Evolutionary conservation across 2,329 filamentous ascomycete species (phyloP), one percentile per base, ranked within the genome.

Genomic region (Trichophyton schoenleinii): DNA sequence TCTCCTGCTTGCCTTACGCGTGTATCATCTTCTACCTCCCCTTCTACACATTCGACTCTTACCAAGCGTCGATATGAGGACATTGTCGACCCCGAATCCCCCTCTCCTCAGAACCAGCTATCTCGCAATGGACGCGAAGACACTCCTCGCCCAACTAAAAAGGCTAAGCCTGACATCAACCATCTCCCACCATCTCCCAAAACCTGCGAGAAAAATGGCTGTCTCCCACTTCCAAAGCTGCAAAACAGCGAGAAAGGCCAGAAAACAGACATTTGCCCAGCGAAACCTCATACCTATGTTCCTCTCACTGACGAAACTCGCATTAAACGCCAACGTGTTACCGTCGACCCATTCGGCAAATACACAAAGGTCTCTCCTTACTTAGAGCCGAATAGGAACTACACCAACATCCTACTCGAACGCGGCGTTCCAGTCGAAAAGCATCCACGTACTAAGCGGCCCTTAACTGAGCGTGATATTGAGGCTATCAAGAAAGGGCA

Each of bases 261-360:
- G 9, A 25, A 49, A 3, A 31, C 5, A 11, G 25, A 49, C 3
- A 11, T 13, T n/a, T 34, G 13, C 53, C 53, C 53, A 9, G 28
- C 22, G 5, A 59, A 49, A 8, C 58, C 58, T 20, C 46, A 59
- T 3, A 8, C 42, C 22, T 34, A 31, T 15, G 41, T 44, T 25
- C 57, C 57, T 11, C 20, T 46, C 8, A 58, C 34, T 3, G 57
- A 58, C 3, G 31, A 42, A 5, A 46, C 36, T 44, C 57, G 57
- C 60, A n/a, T 31, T 34, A 38, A 25, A 44, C 59, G 62, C 31
- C 62, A 58, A n/a, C 15, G 36, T 34, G 60, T 63, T 55, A 58
- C 57, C n/a, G 25, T 62, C 60, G 62, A 62, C 20, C 25, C 49
- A 8, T 63, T 62, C 52, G 62, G 62, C 5, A 62, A 62, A 34